Evolutionary conservation across 768 basidiomycete genomes (phyloP).

Genomic region (Crepidotus variabilis): DNA sequence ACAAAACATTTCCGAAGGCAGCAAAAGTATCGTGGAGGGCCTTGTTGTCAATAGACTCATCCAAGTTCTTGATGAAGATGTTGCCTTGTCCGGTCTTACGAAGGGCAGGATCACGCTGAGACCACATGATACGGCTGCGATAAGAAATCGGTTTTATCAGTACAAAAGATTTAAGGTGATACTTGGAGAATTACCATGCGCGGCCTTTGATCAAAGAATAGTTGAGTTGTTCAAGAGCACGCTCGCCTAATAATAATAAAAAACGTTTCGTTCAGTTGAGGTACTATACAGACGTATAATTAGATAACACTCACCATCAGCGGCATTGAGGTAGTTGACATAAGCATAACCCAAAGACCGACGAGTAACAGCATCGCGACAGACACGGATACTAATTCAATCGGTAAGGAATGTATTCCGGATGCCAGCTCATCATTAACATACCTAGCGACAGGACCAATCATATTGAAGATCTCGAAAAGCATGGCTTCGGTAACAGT

Average conservation of each 20-base stretch:
- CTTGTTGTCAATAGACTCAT: constrained; percentile 98
- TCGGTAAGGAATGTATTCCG: constrained; percentile 25
- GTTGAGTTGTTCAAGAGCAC: constrained; percentile 97
- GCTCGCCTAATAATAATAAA: constrained; percentile 89
- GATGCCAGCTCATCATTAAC: constrained; percentile 21
- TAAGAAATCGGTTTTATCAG: constrained; percentile 12
- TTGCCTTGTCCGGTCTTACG: constrained; percentile 99
- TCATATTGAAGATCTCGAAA: constrained; percentile 99
- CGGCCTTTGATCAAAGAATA: constrained; percentile 98
- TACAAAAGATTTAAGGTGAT: constrained; percentile 10
- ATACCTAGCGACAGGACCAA: constrained; percentile 96
- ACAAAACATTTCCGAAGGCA: constrained; percentile 97
- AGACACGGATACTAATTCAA: constrained; percentile 80
- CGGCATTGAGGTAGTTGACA: constrained; percentile 96
- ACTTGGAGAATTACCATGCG: constrained; percentile 66
- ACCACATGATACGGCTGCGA: constrained; percentile 98
- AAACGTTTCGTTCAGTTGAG: constrained; percentile 5
- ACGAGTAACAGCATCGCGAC: constrained; percentile 99
- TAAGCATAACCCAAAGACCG: constrained; percentile 99
- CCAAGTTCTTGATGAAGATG: constrained; percentile 99
- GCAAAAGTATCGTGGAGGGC: constrained; percentile 99
- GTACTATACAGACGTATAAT: not conserved
- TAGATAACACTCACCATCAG: constrained; percentile 64
- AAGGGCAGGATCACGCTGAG: constrained; percentile 98
- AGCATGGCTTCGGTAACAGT: constrained; percentile 99